Evolutionary conservation across 2,329 filamentous ascomycete species (phyloP), one percentile per base, ranked within the genome.

Genomic region (Alternaria metachromatica): DNA sequence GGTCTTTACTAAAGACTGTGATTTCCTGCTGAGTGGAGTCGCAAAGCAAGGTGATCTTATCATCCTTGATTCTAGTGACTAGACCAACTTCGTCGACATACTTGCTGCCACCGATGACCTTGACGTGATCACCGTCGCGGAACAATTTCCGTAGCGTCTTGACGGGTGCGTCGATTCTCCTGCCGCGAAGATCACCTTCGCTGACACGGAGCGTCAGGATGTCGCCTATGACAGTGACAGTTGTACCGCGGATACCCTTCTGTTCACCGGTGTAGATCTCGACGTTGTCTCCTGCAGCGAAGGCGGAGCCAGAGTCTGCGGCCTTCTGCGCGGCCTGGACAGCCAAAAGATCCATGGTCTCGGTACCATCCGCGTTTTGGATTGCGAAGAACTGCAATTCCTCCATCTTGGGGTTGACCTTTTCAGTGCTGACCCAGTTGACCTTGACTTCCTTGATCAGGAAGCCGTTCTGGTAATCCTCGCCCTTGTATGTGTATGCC

Each of bases 191-290:
- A 44, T 92, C 90, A 50, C 96, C 96, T 74, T 96, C 91, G 2
- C 89, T 91, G 15, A 98, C 94, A 63, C 88, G 85, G 74, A 99
- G 88, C 6, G 93, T 95, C 56, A 99, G 93, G 76, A 99, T 97
- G 72, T 98, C 94, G 44, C 92, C 92, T 60, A 93, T 92, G 8
- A 97, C 94, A 46, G 93, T 92, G 53, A 92, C 89, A 2, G 93
- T 94, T 72, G 90, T 93, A 73, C 96, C 96, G 30, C 92, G 86
- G 13, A 98, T 91, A 56, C 96, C 96, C 76, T 92, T 93, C 77
- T 99, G 96, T 82, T 99, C 96, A 69, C 96, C 96, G 61, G 94
- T 90, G 80, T 94, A 98, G 46, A 99, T 93, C 80, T 98, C 95
- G 21, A 99, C 94, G n/a, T 94, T 89, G 78, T 99, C 96, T 33